A percentile compares a stretch with the other conserved stretches of the same genome.
phyloP scores from a whole-genome alignment of 352 stramenopile species.

The Pythium insidiosum region DNA sequence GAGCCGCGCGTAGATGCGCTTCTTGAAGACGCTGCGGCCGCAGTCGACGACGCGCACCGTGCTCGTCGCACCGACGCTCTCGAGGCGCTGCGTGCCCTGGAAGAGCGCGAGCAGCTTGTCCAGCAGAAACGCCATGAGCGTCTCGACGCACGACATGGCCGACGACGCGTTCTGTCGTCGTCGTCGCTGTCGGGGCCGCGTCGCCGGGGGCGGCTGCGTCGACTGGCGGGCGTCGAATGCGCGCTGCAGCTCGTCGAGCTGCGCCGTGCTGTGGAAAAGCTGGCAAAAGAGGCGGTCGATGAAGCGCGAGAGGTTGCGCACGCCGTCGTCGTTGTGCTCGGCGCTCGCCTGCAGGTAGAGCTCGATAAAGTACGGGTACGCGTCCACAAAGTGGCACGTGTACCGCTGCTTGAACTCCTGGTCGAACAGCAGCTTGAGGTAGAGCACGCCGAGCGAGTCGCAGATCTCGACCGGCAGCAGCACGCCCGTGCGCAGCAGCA shows the following conservation, averaged over 20 bases:
- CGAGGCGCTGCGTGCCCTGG: slow-evolving; percentile 43
- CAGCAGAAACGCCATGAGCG: slow-evolving; percentile 54
- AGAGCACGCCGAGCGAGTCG: slow-evolving; percentile 73
- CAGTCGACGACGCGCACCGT: slow-evolving; percentile 53
- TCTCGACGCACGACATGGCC: slow-evolving; percentile 43
- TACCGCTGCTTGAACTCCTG: slow-evolving; percentile 76
- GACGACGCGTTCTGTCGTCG: no score
- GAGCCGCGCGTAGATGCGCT: slow-evolving; percentile 68
- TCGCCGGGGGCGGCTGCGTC: background rate
- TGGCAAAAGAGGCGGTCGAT: slow-evolving; percentile 82
- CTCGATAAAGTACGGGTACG: slow-evolving; percentile 76
- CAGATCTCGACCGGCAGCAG: slow-evolving; percentile 62
- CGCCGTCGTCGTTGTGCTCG: slow-evolving; percentile 66
- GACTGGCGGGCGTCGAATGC: slow-evolving; percentile 16
- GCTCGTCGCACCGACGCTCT: slow-evolving; percentile 19
- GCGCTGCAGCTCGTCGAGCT: slow-evolving; percentile 58
- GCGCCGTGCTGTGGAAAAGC: slow-evolving; percentile 74
- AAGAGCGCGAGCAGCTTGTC: slow-evolving; percentile 62
- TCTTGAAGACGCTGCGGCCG: slow-evolving; percentile 63
- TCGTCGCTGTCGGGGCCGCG: background rate
- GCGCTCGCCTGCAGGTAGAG: slow-evolving; percentile 57
- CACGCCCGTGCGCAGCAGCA: slow-evolving; percentile 66
- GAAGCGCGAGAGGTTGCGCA: slow-evolving; percentile 70
- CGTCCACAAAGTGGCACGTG: slow-evolving; percentile 73
- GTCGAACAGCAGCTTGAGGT: slow-evolving; percentile 77